Percentiles rank a stretch among this genome's conserved stretches.
These are phyloP conservation scores for Leptoxyphium fumago DNA, from an alignment of 2,329 filamentous ascomycete genomes.

Conservation along the genomic window DNA sequence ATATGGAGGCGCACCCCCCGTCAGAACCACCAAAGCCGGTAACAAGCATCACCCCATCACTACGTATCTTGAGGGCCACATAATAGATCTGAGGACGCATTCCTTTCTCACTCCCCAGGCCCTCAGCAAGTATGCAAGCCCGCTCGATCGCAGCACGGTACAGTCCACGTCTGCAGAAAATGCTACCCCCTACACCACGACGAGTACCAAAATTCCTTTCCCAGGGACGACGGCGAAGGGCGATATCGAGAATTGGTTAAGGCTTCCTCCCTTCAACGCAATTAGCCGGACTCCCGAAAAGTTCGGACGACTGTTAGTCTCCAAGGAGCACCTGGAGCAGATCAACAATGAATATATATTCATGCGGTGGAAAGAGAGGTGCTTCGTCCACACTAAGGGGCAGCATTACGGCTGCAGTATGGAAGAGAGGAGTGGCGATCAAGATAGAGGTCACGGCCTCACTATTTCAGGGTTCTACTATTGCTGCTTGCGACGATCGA, in stretches of 20 bases:
- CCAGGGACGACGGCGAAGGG: constrained; percentile 27
- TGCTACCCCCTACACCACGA: constrained; percentile 9
- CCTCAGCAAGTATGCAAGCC: constrained; percentile 5
- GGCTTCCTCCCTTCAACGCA: constrained; percentile 25
- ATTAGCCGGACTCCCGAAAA: constrained; percentile 6
- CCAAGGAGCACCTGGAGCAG: constrained; percentile 22
- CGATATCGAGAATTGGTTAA: constrained; percentile 35
- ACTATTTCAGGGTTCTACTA: constrained; percentile 43
- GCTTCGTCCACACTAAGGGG: constrained; percentile 26
- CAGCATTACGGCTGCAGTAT: constrained; percentile 8
- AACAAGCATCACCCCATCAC: constrained; percentile 40
- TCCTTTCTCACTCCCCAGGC: constrained; percentile 37
- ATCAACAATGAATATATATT: constrained; percentile 31
- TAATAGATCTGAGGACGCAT: constrained; percentile 43
- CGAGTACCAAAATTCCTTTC: constrained; percentile 24
- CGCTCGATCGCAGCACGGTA: constrained; percentile 1
- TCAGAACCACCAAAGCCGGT: constrained; percentile 14
- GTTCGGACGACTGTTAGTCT: constrained; percentile 28
- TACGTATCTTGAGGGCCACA: constrained; percentile 54
- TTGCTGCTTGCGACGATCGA: constrained; percentile 30
- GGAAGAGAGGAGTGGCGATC: constrained; percentile 12
- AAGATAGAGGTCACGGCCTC: constrained; percentile 27
- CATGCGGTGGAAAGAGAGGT: constrained; percentile 43
- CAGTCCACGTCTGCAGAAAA: constrained; percentile 6
- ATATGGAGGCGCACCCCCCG: constrained; percentile 5